Conservation (phyloP, 2,329 filamentous ascomycete genomes). For the Phyllosticta capitalensis region DNA sequence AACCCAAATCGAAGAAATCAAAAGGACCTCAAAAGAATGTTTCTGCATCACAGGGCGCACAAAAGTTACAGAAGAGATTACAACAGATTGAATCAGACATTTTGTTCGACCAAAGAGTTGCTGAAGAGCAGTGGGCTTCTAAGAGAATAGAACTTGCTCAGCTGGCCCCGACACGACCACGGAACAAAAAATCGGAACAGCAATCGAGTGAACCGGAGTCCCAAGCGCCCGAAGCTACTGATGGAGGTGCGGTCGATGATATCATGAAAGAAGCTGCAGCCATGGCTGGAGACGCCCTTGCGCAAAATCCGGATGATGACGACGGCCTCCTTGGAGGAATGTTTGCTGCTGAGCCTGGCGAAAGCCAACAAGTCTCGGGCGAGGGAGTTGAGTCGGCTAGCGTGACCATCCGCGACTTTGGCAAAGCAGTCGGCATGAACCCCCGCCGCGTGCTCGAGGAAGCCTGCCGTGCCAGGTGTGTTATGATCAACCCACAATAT, state of each 20-base stretch:
- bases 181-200: constrained; percentile 6
- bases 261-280: constrained; percentile 42
- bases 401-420: constrained; percentile 69
- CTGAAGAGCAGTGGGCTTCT: constrained; percentile 37
- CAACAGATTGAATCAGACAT: constrained; percentile 60
- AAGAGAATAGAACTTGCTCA: constrained; percentile 34
- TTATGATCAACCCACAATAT: not conserved
- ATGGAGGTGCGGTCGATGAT: constrained; percentile 30
- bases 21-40: constrained; percentile 8
- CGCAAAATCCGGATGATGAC: constrained; percentile 43
- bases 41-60: constrained; percentile 39
- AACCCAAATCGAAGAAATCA: constrained; percentile 24
- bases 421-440: constrained; percentile 66
- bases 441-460: constrained; percentile 75
- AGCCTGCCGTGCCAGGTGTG: constrained; percentile 67
- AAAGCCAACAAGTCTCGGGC: constrained; percentile 29
- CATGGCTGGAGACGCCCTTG: constrained; percentile 17
- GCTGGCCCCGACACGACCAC: constrained; percentile 21
- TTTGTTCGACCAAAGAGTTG: constrained; percentile 40
- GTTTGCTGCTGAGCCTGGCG: constrained; percentile 40
- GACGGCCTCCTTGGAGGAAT: constrained; percentile 48
- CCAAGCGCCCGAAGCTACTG: not conserved
- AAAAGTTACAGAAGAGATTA: constrained; percentile 64
- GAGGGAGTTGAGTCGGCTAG: constrained; percentile 35
- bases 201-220: not conserved